These are phyloP conservation scores for Aspergillus bertholletiae DNA, from an alignment of 495 filamentous ascomycete species.

Conservation along the genomic window DNA sequence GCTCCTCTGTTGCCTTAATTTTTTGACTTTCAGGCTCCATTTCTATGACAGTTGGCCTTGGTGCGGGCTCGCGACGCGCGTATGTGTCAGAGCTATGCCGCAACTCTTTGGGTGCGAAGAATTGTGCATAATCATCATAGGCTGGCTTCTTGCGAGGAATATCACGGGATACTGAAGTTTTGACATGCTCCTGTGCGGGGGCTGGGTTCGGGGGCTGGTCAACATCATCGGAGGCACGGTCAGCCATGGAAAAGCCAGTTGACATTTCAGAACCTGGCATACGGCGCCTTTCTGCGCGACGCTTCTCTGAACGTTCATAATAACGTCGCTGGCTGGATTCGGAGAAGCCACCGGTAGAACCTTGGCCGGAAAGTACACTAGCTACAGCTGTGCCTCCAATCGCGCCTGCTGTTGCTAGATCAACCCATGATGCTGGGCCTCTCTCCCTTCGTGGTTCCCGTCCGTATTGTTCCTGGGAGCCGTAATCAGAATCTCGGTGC, in stretches of 20 bases:
- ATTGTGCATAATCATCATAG: constrained; percentile 41
- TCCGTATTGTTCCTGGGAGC: constrained; percentile 13
- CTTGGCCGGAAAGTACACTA: constrained; percentile 32
- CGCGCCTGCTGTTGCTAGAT: constrained; percentile 45
- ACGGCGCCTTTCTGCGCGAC: constrained; percentile 35
- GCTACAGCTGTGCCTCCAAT: constrained; percentile 44
- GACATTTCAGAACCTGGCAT: constrained; percentile 17
- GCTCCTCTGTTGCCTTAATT: constrained; percentile 13
- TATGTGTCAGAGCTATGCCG: constrained; percentile 25
- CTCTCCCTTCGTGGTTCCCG: constrained; percentile 13
- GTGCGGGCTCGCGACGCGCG: constrained; percentile 13
- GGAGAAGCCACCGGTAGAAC: constrained; percentile 36
- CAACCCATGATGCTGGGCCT: constrained; percentile 36
- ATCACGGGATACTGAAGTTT: constrained; percentile 21
- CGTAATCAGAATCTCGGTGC: constrained; percentile 16
- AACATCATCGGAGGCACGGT: constrained; percentile 8
- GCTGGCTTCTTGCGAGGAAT: constrained; percentile 25
- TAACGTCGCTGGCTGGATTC: constrained; percentile 26
- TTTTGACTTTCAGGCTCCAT: constrained; percentile 26
- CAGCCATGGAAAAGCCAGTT: constrained; percentile 19
- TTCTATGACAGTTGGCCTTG: constrained; percentile 33
- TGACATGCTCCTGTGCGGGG: constrained; percentile 14
- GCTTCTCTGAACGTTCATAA: constrained; percentile 34
- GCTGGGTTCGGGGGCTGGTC: constrained; percentile 9
- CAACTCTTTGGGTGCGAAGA: constrained; percentile 40